Base-by-base conservation (phyloP, 768 basidiomycete species). In the Tulasnella sp. region DNA sequence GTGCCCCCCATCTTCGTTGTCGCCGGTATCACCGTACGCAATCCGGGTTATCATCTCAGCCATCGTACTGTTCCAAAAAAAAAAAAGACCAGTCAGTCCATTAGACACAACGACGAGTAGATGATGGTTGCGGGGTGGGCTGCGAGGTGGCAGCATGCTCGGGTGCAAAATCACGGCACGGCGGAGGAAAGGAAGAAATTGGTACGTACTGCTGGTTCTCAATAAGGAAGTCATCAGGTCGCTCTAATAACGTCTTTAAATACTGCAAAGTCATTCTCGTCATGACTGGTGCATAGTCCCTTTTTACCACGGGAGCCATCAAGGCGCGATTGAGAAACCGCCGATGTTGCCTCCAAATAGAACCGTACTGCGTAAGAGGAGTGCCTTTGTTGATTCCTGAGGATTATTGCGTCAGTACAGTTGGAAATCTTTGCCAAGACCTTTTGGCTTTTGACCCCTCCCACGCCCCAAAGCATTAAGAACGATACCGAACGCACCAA, bases 271-370 rank as follows among this genome's bases (percentile, higher is more conserved):
- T 75, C 22, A 44, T 75, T 14, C 40, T 42, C 14, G n/a, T 75
- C 46, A 42, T 42, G 31, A 75, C 74, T 3, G 74, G 41, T 24
- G 74, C 9, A 28, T 75, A 75, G n/a, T 75, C 74, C 40, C 28
- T 75, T 24, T 48, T 42, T 24, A 75, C 74, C 12, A 42, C 40
- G 16, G 41, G 40, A 42, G 74, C 41, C 41, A 42, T 75, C 22
- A 75, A 18, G 34, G 46, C 74, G 8, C 46, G 74, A 40, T 75
- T 75, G 5, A 75, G 74, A 40, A 75, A 75, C 16, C 74, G 40
- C 5, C 74, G 74, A 48, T 75, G 74, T 75, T 75, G 40, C 40
- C 40, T 42, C 74, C 74, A 75, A 42, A 44, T 75, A 34, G 74
- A 41, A n/a, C 74, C 74, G 22, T 42, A 75, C 8, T 42, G 74